Evolutionary conservation across 2,329 filamentous ascomycete species (phyloP), one percentile per base, ranked within the genome.

Genomic region (Ampelomyces quisqualis): DNA sequence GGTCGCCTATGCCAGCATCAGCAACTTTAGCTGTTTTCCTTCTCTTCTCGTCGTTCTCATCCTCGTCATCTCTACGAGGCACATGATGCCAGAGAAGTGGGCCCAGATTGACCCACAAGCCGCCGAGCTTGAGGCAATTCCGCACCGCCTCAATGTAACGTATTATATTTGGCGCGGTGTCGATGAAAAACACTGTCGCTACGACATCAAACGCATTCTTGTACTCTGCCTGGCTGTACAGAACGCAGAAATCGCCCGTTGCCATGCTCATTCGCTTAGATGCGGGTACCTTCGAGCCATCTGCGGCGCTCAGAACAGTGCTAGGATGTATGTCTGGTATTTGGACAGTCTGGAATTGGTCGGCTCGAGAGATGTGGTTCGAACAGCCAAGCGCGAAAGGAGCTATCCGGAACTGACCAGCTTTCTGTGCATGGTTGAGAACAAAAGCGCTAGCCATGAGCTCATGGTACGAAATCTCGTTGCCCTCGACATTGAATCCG

Each of bases 21-120:
- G 36, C 42, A 29, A 35, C 38, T 31, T 45, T 22, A 9, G 9
- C 45, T 34, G 2, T 61, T 55, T 20, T 55, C 49, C 5, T 49
- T 36, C 17, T 47, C 38, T 49, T 47, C 11, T 34, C 32, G 1
- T 41, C 34, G 5, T 18, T 38, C 4, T 40, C 30, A 1, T 43
- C 38, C 7, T 35, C 31, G 11, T 35, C 23, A 3, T 35, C 36
- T 34, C 32, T 34, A 28, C 84, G 79, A 53, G 89, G 85, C 64
- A 94, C 89, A 65, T 94, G 97, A 67, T 98, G 94, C 93, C 93
- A 98, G 27, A 97, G 74, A 39, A 98, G 70, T 1, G 93, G 93
- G 0, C 93, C 93, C 17, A 95, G 74, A 60, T 98, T 98, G 61
- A 95, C 79, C 74, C 95, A 87, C 3, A 95, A 59, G 0, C 93